phyloP scores from a whole-genome alignment of 2,329 filamentous ascomycete genomes.

The Ophiostoma ulmi region DNA sequence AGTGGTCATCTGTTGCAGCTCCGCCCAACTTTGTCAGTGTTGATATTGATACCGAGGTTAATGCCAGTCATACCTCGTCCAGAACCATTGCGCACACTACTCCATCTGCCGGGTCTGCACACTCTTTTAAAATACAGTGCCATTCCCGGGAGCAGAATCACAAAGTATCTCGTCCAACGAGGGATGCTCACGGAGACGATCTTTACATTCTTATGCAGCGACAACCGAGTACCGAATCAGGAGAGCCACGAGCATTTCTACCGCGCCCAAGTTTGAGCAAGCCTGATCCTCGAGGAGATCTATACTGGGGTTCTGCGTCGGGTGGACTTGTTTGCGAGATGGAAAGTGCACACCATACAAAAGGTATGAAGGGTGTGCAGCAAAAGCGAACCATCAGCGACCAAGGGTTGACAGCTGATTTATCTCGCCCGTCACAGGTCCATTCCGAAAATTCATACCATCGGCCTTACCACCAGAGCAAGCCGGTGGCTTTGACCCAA shows the following conservation, averaged over 20 bases:
- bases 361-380: not conserved
- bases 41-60: not conserved
- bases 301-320: not conserved
- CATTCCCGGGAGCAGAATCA: not conserved
- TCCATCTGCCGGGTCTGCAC: conserved; percentile 17
- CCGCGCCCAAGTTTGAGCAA: conserved; percentile 16
- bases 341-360: not conserved
- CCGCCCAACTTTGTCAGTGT: not conserved
- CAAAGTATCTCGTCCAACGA: not conserved
- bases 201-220: not conserved
- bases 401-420: not conserved
- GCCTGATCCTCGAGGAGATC: conserved; percentile 18
- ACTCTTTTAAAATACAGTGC: not conserved
- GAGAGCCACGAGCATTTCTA: not conserved
- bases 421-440: not conserved
- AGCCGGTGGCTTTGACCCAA: not conserved
- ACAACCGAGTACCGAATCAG: not conserved
- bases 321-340: not conserved
- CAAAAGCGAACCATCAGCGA: not conserved
- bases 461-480: not conserved
- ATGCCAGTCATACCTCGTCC: conserved; percentile 31
- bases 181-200: not conserved
- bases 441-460: not conserved
- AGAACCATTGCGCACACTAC: conserved; percentile 39
- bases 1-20: conserved; percentile 46